These are phyloP conservation scores for Triticum monococcum DNA, from an alignment of 176 grass and related monocot species.

Conservation along the genomic window DNA sequence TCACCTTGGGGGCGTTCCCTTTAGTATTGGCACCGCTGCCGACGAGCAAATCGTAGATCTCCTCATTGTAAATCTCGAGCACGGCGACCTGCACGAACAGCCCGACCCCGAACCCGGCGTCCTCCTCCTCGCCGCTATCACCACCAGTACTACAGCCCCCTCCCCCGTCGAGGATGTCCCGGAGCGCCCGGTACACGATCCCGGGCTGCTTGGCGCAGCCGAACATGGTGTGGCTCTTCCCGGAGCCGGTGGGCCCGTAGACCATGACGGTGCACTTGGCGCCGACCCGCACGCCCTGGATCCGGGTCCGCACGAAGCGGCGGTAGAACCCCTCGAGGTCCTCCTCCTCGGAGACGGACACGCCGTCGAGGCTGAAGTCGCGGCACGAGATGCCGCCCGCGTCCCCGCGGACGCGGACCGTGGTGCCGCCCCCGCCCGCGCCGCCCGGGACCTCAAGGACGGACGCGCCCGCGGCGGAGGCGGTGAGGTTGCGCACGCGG, in stretches of 20 bases:
- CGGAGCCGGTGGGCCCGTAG: slow-evolving; percentile 75
- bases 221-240: slow-evolving; percentile 96
- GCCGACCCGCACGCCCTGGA: slow-evolving; percentile 66
- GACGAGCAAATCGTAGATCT: slow-evolving; percentile 79
- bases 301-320: slow-evolving; percentile 65
- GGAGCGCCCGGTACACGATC: slow-evolving; percentile 87
- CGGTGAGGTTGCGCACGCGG: slow-evolving; percentile 61
- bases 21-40: slow-evolving; percentile 38
- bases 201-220: slow-evolving; percentile 66
- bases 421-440: slow-evolving; percentile 13
- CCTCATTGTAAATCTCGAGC: slow-evolving; percentile 92
- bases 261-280: slow-evolving; percentile 97
- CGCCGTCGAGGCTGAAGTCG: slow-evolving; percentile 88
- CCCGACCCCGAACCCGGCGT: slow-evolving; percentile 43
- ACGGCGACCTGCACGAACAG: slow-evolving; percentile 70
- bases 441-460: slow-evolving; percentile 54
- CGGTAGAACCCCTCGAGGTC: slow-evolving; percentile 74
- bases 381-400: slow-evolving; percentile 46
- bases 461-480: slow-evolving; percentile 26
- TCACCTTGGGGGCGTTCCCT: slow-evolving; percentile 69
- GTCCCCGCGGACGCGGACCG: slow-evolving; percentile 74
- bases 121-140: slow-evolving; percentile 30
- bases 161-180: slow-evolving; percentile 55
- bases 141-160: not conserved
- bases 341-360: slow-evolving; percentile 73